Base-by-base conservation (phyloP, 2,329 filamentous ascomycete genomes). In the Aquanectria penicillioides region DNA sequence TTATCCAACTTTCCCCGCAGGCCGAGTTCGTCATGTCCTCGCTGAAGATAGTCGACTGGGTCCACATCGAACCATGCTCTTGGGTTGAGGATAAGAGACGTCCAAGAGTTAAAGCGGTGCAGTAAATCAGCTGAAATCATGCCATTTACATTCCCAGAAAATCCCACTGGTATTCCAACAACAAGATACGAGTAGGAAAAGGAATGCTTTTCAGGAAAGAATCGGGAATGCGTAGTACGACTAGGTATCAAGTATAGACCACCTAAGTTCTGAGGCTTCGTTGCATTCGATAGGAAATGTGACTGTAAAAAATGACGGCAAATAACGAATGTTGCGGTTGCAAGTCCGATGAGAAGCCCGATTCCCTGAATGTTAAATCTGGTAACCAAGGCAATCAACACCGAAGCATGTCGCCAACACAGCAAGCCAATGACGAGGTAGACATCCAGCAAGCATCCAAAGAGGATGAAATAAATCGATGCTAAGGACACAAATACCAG, bases 161-260 rank as follows among this genome's bases (percentile, higher is more conserved):
- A 87, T n/a, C 83, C 83, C 20, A 93, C 81, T 0, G 89, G 90
- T 34, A 91, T 80, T 1, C 90, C 89, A 22, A 88, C 86, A 40
- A 88, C 80, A 2, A 93, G 81, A 71, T 93, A 92, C 0, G 88
- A 87, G 70, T 92, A 92, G 1, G 79, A 79, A 69, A 94, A 93
- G 0, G 82, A 82, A 70, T 93, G 88, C 57, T 83, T 85, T 69
- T 86, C 81, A 0, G 90, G 90, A 56, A 89, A 87, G n/a, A 89
- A 71, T 15, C 90, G 81, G 4, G 83, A 78, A 71, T 93, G 90
- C 2, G 82, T 87, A 12, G 87, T 91, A 38, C 77, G 80, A 66
- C 86, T 87, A 7, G 89, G 88, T 36, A 93, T 85, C 11, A 93
- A 75, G 54, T 86, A 74, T 3, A 85, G 82, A n/a, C 52, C 56